Evolutionary conservation across 2,329 filamentous ascomycete genomes (phyloP).

Genomic region (Cladophialophora carrionii): DNA sequence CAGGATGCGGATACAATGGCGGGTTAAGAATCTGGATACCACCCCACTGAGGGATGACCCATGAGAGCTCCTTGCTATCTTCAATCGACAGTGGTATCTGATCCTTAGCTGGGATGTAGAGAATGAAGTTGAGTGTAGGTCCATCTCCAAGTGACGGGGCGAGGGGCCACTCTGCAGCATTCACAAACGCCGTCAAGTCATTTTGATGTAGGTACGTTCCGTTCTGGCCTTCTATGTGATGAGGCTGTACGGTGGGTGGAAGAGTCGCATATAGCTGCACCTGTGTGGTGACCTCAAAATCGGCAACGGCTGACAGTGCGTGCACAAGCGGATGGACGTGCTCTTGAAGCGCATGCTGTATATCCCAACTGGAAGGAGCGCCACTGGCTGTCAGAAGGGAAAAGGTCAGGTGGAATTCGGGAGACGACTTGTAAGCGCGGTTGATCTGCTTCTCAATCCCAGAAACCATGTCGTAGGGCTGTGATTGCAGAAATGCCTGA

Average conservation of each 20-base stretch:
- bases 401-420: conserved; percentile 93
- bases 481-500: conserved; percentile 44
- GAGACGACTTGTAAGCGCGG: conserved; percentile 84
- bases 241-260: conserved; percentile 64
- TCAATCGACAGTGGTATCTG: conserved; percentile 64
- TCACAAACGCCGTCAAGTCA: conserved; percentile 91
- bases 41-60: conserved; percentile 97
- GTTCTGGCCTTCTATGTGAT: conserved; percentile 50
- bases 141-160: conserved; percentile 87
- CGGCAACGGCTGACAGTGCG: conserved; percentile 79
- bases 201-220: conserved; percentile 67
- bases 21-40: conserved; percentile 71
- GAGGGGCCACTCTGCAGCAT: conserved; percentile 95
- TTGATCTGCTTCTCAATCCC: conserved; percentile 71
- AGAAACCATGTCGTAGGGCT: conserved; percentile 56
- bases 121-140: conserved; percentile 92
- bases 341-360: conserved; percentile 76
- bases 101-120: conserved; percentile 77
- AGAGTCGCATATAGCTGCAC: conserved; percentile 86
- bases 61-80: conserved; percentile 69
- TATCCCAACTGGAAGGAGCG: conserved; percentile 84
- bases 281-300: conserved; percentile 95
- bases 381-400: conserved; percentile 85
- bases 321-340: conserved; percentile 82
- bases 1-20: conserved; percentile 41